Evolutionary conservation across 208 protist species (phyloP).

Genomic region (Trypanosoma congolense): DNA sequence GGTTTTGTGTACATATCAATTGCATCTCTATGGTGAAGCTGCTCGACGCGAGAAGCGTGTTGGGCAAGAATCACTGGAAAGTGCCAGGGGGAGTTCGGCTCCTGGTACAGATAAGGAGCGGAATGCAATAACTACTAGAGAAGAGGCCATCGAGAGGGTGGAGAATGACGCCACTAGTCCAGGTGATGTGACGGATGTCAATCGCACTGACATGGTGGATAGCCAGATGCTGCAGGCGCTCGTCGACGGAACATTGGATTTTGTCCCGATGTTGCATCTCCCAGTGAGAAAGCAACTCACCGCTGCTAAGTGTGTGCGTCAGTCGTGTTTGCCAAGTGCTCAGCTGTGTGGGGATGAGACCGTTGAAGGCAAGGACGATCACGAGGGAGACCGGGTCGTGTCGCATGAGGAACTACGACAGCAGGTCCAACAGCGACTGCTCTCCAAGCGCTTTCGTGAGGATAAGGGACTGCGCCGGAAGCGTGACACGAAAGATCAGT

Average conservation of each 20-base stretch:
- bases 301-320: slow-evolving; percentile 56
- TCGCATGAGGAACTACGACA: slow-evolving; percentile 78
- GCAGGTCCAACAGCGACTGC: slow-evolving; percentile 78
- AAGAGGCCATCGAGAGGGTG: not conserved
- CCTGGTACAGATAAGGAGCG: not conserved
- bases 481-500: slow-evolving; percentile 37
- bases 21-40: slow-evolving; percentile 24
- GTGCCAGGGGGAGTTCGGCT: not conserved
- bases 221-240: slow-evolving; percentile 4
- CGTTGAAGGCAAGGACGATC: slow-evolving; percentile 27
- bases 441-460: slow-evolving; percentile 71
- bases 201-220: slow-evolving; percentile 7
- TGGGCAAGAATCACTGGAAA: slow-evolving; percentile 4
- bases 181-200: not conserved
- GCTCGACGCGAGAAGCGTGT: slow-evolving; percentile 5
- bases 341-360: slow-evolving; percentile 50
- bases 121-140: not conserved
- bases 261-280: slow-evolving; percentile 42
- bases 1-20: slow-evolving; percentile 71
- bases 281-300: slow-evolving; percentile 45
- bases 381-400: slow-evolving; percentile 71
- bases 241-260: slow-evolving; percentile 29
- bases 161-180: not conserved
- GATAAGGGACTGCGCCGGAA: slow-evolving; percentile 64
- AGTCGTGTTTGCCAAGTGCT: slow-evolving; percentile 70